Base-by-base conservation (phyloP, 768 basidiomycete species). In the Gymnopilus junonius region DNA sequence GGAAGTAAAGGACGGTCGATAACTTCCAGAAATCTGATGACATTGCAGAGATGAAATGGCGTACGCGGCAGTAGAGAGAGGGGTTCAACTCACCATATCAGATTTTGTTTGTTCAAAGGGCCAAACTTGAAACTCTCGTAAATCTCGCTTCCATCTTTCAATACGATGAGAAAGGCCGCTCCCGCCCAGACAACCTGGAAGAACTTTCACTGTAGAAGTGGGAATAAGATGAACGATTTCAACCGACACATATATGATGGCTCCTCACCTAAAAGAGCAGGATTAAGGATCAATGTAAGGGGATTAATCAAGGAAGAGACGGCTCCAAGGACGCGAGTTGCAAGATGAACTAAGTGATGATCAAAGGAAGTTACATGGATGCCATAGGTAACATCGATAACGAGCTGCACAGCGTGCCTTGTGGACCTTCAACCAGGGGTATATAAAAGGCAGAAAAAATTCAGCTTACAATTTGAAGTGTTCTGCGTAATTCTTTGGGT, bases 331-430 rank as follows among this genome's bases (percentile, higher is more conserved):
- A 59, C 58, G 17, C 58, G 46, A 10, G 46, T 37, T 3, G 58
- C 58, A 8, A 50, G 46, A 20, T 59, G 8, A 1, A 59, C 48
- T 31, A 59, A 29, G 11, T 32, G 58, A 31, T 59, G 46, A 12
- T 50, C 27, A 29, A 59, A 51, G 1, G 45, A 50, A 12, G 32
- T 37, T 2, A 59, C 58, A 40, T 51, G 34, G 20, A 50, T 59
- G 4, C 58, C 58, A n/a, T 59, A 59, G 6, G 58, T 59, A 2
- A 50, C 58, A 37, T 48, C 58, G 21, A 59, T 40, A 20, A 59
- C 29, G n/a, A 50, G 46, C 37, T 59, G 58, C 12, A 48, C 58
- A 39, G 58, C 58, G 23, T 59, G 58, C n/a, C 58, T 59, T 50
- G 12, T 10, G 10, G 15, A 15, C 20, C 10, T 14, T 59, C 23